These are phyloP conservation scores for Saccharum spontaneum DNA, from an alignment of 176 grass and related monocot genomes.

Conservation along the genomic window DNA sequence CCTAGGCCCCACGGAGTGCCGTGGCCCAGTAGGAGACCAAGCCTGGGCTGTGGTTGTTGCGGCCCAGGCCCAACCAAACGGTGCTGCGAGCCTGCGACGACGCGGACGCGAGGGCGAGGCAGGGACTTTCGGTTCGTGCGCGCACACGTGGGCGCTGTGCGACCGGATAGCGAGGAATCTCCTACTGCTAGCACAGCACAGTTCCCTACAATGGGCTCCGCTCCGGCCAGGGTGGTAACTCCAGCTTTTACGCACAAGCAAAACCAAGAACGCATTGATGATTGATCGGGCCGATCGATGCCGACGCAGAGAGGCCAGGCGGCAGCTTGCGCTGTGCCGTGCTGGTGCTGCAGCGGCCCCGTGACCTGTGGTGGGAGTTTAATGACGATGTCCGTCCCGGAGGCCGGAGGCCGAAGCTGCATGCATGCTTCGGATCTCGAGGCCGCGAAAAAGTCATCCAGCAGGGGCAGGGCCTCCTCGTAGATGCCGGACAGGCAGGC, in stretches of 20 bases:
- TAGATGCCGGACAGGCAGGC: neutral
- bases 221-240: conserved; percentile 22
- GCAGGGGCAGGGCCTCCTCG: neutral
- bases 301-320: neutral
- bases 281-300: neutral
- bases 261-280: conserved; percentile 6
- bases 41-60: neutral
- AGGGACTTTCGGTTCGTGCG: neutral
- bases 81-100: neutral
- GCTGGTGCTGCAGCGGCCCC: neutral
- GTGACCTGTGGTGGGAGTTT: neutral
- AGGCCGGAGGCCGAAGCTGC: neutral
- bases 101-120: no score
- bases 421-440: conserved; percentile 25
- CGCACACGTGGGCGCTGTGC: neutral
- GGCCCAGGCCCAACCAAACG: neutral
- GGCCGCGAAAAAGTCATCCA: conserved; percentile 36
- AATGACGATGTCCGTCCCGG: neutral
- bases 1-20: neutral
- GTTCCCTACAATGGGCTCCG: neutral
- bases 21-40: neutral
- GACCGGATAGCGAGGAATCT: conserved; percentile 18
- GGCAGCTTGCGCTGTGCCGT: neutral
- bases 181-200: neutral
- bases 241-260: neutral